These are phyloP conservation scores for Tolypocladium ophioglossoides DNA, from an alignment of 2,329 filamentous ascomycete genomes.

Conservation along the genomic window DNA sequence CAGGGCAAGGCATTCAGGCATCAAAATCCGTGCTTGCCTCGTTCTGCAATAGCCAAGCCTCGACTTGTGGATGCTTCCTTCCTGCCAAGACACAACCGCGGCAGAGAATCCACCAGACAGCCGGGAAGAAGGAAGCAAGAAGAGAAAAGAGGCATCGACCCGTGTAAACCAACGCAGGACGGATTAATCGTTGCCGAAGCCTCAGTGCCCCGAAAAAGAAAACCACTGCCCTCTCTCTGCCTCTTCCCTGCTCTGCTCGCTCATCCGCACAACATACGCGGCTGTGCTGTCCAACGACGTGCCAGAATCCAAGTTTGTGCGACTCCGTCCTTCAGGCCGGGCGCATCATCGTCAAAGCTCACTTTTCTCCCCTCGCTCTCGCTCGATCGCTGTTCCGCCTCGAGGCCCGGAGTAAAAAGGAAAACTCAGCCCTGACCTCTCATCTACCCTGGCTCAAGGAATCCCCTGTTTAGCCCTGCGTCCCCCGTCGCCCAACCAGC, in stretches of 20 bases:
- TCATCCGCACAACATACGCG: neutral
- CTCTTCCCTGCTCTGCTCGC: neutral
- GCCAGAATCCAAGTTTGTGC: neutral
- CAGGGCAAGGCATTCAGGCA: neutral
- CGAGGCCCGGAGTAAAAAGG: conserved; percentile 1
- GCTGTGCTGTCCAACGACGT: neutral
- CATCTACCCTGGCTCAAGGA: neutral
- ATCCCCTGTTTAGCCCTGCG: conserved; percentile 1
- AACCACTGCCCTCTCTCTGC: neutral
- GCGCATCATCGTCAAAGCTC: neutral
- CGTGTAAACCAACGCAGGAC: neutral
- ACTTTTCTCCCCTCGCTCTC: neutral
- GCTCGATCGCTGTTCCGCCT: neutral
- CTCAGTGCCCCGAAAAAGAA: neutral
- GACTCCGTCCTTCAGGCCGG: neutral
- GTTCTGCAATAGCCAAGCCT: neutral
- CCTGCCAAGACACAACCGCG: neutral
- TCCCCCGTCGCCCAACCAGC: neutral
- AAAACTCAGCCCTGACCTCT: neutral
- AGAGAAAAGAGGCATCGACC: neutral
- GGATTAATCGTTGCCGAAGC: neutral
- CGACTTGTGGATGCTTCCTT: neutral
- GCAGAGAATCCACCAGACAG: neutral
- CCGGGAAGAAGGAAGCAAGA: neutral
- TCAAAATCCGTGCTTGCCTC: neutral